Conservation (phyloP, 2,329 filamentous ascomycete genomes). For the Microcyclospora pomicola region DNA sequence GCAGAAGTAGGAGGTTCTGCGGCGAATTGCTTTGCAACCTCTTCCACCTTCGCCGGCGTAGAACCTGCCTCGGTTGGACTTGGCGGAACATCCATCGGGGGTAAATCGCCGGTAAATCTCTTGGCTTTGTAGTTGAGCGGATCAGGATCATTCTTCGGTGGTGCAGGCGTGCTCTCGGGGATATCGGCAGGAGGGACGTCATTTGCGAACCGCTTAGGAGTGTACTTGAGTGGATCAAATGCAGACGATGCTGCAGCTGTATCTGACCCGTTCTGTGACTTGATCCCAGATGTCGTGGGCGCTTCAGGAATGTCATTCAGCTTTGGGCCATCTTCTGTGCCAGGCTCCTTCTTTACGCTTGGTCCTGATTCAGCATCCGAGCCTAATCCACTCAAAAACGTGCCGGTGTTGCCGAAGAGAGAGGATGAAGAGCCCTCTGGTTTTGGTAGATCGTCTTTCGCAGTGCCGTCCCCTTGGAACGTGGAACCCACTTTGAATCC, state of each 20-base stretch:
- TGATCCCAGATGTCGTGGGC: constrained; percentile 21
- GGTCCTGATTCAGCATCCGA: constrained; percentile 20
- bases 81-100: constrained; percentile 6
- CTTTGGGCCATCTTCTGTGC: constrained; percentile 17
- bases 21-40: constrained; percentile 13
- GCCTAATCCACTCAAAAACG: constrained; percentile 20
- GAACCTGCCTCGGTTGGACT: too few relatives aligned
- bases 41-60: constrained; percentile 1
- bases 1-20: constrained; percentile 30
- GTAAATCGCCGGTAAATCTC: constrained; percentile 7
- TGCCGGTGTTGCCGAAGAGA: constrained; percentile 19
- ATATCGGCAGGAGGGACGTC: constrained; percentile 32
- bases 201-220: constrained; percentile 17
- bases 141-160: constrained; percentile 8
- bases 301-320: constrained; percentile 24
- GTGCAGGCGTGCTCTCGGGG: constrained; percentile 11
- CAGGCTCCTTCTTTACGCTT: constrained; percentile 26
- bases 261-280: constrained; percentile 2
- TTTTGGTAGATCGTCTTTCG: constrained; percentile 45
- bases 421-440: constrained; percentile 21
- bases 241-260: constrained; percentile 18
- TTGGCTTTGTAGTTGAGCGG: constrained; percentile 9
- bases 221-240: constrained; percentile 29
- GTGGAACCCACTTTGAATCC: constrained; percentile 55
- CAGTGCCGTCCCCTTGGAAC: constrained; percentile 50